A percentile compares a stretch with the other conserved stretches of the same genome.
Conservation (phyloP, 805 yeast species). For the Yarrowia sp. region DNA sequence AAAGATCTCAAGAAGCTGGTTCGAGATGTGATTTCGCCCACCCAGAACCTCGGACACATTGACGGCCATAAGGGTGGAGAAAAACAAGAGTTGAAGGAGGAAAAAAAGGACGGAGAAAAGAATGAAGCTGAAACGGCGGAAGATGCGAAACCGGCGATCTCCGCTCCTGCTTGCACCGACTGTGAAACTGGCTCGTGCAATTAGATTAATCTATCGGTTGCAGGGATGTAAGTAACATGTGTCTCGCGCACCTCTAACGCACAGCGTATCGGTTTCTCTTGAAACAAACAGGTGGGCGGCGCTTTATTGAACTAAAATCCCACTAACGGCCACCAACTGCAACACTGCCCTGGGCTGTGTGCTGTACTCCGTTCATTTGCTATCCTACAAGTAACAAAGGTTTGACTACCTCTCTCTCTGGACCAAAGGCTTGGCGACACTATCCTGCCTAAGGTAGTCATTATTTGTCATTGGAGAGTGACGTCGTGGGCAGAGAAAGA, state of each 20-base stretch:
- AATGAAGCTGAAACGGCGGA: not conserved
- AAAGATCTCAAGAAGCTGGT: constrained; percentile 69
- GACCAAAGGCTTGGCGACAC: not conserved
- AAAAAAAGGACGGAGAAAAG: not conserved
- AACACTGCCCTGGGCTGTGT: constrained; percentile 18
- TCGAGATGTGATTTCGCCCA: constrained; percentile 57
- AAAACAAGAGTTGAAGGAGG: not conserved
- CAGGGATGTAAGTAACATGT: not conserved
- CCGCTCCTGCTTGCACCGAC: not conserved
- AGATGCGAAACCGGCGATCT: not conserved
- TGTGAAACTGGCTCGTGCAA: not conserved
- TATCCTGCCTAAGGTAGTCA: not conserved
- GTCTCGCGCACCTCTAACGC: not conserved
- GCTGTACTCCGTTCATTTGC: not conserved
- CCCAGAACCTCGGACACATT: constrained; percentile 57
- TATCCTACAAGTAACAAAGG: too few species aligned
- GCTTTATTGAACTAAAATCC: not conserved
- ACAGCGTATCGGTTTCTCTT: not conserved
- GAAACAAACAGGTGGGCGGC: not conserved
- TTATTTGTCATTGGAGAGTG: not conserved
- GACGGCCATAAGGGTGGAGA: constrained; percentile 40
- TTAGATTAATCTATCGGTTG: not conserved
- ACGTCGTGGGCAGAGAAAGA: too few species aligned
- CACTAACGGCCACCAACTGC: not conserved
- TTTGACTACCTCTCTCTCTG: not conserved